phyloP scores from a whole-genome alignment of 768 basidiomycete genomes.

The Lactarius tabidus region DNA sequence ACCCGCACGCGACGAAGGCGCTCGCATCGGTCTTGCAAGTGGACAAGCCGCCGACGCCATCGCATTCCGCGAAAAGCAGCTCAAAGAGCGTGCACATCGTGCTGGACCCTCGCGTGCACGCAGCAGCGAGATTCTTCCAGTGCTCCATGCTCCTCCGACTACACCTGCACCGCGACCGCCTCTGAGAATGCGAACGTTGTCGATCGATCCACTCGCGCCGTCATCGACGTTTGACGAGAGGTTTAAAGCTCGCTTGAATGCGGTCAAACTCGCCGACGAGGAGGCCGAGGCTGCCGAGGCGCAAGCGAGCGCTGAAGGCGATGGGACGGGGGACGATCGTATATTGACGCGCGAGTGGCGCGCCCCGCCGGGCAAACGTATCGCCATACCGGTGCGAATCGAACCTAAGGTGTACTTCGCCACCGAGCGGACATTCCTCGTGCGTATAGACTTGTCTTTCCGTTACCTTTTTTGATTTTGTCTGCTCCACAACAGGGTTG shows the following conservation, averaged over 20 bases:
- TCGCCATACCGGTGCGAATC: constrained; percentile 90
- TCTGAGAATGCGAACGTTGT: constrained; percentile 36
- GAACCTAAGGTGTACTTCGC: constrained; percentile 99
- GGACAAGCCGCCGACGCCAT: constrained; percentile 79
- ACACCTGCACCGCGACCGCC: constrained; percentile 25
- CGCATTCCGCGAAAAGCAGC: constrained; percentile 77
- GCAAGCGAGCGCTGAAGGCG: constrained; percentile 21
- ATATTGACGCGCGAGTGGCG: constrained; percentile 62
- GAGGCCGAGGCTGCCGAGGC: constrained; percentile 36
- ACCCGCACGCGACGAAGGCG: constrained; percentile 77
- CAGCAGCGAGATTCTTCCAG: constrained; percentile 37
- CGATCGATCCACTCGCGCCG: constrained; percentile 84
- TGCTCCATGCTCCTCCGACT: constrained; percentile 33
- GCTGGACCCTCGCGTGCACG: constrained; percentile 31
- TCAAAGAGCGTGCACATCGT: constrained; percentile 42
- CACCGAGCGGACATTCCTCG: constrained; percentile 89
- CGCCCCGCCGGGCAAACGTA: constrained; percentile 83
- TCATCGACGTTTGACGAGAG: constrained; percentile 82
- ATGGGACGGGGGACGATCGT: constrained; percentile 42
- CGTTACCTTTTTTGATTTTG: neutral
- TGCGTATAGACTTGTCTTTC: constrained; percentile 39
- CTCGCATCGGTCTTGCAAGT: constrained; percentile 69
- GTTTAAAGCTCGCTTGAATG: constrained; percentile 59
- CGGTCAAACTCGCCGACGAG: constrained; percentile 42
- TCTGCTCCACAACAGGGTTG: constrained; percentile 61